These are phyloP conservation scores for Leccinum broughii DNA, from an alignment of 768 basidiomycete species.

Conservation along the genomic window DNA sequence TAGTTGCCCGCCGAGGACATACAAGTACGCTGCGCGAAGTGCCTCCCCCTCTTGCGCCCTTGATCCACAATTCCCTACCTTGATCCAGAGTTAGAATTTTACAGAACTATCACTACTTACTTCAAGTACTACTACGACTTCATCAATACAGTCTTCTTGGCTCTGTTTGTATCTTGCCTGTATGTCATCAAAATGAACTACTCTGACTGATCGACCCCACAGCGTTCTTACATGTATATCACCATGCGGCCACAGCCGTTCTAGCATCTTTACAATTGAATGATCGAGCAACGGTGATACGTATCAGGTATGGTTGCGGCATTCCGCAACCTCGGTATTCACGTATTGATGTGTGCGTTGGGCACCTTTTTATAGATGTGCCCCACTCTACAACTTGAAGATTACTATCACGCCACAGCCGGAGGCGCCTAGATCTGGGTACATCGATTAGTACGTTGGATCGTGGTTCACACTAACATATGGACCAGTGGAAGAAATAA, in stretches of 20 bases:
- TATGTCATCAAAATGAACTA: neutral
- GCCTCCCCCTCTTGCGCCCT: neutral
- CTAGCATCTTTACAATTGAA: conserved; percentile 92
- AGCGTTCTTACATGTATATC: conserved; percentile 98
- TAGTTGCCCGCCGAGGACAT: neutral
- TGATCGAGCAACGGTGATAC: neutral
- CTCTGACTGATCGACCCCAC: conserved; percentile 1
- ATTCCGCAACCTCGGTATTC: conserved; percentile 81
- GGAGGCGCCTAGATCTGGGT: conserved; percentile 42
- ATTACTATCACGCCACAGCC: conserved; percentile 96
- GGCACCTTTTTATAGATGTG: neutral
- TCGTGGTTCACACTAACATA: neutral
- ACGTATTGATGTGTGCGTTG: conserved; percentile 93
- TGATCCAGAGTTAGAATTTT: conserved; percentile 76
- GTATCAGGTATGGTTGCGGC: conserved; percentile 54
- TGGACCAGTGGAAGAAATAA: conserved; percentile 24
- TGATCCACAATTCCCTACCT: conserved; percentile 11
- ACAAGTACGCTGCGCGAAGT: neutral
- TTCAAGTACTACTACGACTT: conserved; percentile 93
- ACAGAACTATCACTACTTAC: conserved; percentile 93
- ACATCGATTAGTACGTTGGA: neutral
- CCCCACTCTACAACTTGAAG: conserved; percentile 38
- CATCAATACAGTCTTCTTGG: conserved; percentile 92
- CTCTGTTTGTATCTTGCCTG: conserved; percentile 50
- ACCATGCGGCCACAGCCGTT: conserved; percentile 93